Evolutionary conservation across 2,329 filamentous ascomycete species (phyloP).

Genomic region (Xylariomycetidae sp.): DNA sequence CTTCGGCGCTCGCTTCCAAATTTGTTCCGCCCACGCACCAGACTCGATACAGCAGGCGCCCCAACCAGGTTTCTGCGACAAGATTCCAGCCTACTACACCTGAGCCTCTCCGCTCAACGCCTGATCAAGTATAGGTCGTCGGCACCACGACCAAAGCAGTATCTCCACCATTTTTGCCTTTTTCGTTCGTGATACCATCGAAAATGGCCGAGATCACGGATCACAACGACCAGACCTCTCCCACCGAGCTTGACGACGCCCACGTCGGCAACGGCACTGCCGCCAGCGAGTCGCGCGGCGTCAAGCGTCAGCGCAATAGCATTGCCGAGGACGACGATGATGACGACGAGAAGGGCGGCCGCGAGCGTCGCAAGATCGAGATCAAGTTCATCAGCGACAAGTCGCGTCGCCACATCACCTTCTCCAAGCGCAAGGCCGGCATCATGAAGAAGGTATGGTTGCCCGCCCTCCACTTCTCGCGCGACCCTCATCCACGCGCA

Average conservation of each 20-base stretch:
- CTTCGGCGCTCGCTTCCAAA: conserved; percentile 29
- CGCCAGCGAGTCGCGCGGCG: conserved; percentile 66
- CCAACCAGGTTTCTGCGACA: conserved; percentile 53
- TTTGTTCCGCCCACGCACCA: conserved; percentile 41
- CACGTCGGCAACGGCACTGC: conserved; percentile 70
- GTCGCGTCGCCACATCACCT: conserved; percentile 97
- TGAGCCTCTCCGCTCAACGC: conserved; percentile 47
- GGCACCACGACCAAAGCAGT: conserved; percentile 60
- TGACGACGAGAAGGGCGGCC: conserved; percentile 94
- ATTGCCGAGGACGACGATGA: conserved; percentile 92
- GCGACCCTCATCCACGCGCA: conserved; percentile 14
- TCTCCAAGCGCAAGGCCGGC: conserved; percentile 98
- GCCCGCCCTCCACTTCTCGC: conserved; percentile 7
- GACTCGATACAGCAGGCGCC: conserved; percentile 40
- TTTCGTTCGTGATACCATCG: conserved; percentile 43
- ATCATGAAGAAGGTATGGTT: conserved; percentile 98
- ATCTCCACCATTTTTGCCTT: conserved; percentile 54
- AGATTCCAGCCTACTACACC: conserved; percentile 37
- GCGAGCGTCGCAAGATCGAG: conserved; percentile 98
- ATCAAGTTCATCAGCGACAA: conserved; percentile 99
- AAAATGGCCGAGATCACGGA: conserved; percentile 75
- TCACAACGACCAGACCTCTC: conserved; percentile 70
- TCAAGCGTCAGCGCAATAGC: conserved; percentile 82
- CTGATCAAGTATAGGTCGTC: conserved; percentile 62
- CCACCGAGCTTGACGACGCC: conserved; percentile 66